A percentile compares a stretch with the other conserved stretches of the same genome.
Conservation (phyloP, 495 filamentous ascomycete genomes). For the Thozetella sp. region DNA sequence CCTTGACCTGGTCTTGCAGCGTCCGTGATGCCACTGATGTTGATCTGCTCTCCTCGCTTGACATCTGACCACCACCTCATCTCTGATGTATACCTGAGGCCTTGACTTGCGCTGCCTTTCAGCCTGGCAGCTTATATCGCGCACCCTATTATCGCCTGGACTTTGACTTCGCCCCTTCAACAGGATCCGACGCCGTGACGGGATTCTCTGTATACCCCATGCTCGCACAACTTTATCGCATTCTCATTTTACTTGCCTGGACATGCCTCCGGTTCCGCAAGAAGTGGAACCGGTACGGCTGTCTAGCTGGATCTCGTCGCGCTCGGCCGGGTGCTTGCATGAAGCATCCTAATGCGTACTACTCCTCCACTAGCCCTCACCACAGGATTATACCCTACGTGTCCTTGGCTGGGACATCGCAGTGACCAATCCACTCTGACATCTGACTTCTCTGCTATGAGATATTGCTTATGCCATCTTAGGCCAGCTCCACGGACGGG, state of each 20-base stretch:
- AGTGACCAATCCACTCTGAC: not conserved
- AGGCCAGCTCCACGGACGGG: not conserved
- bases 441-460: not conserved
- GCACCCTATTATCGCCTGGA: not conserved
- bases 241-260: not conserved
- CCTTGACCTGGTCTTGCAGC: slow-evolving; percentile 11
- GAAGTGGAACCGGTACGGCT: too few species aligned
- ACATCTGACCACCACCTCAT: not conserved
- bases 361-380: too few species aligned
- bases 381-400: not conserved
- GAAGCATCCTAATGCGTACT: not conserved
- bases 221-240: not conserved
- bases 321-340: not conserved
- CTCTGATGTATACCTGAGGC: slow-evolving; percentile 2
- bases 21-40: slow-evolving; percentile 3
- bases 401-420: not conserved
- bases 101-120: not conserved
- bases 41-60: not conserved
- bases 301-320: too few species aligned
- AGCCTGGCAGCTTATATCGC: not conserved
- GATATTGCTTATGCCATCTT: not conserved
- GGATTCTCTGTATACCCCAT: not conserved
- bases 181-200: not conserved
- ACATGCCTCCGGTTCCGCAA: too few species aligned
- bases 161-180: not conserved